phyloP scores from a whole-genome alignment of 805 yeast genomes.

The Alloascoidea africana region DNA sequence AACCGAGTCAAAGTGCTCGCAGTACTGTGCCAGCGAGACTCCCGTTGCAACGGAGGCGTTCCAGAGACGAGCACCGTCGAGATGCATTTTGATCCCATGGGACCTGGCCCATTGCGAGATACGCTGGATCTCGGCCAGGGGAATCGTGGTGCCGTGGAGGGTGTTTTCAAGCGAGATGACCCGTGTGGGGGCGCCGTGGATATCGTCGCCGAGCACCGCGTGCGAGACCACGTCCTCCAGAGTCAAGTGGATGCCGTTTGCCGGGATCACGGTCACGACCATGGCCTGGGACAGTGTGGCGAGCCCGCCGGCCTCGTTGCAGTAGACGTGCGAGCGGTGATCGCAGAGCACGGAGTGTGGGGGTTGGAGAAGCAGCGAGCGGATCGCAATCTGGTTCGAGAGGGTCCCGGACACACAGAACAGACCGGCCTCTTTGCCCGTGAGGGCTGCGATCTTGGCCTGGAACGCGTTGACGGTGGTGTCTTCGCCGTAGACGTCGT shows the following conservation, averaged over 20 bases:
- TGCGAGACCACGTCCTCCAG: slow-evolving; percentile 60
- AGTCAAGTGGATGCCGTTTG: slow-evolving; percentile 64
- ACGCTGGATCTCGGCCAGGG: slow-evolving; percentile 58
- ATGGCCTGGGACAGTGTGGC: slow-evolving; percentile 84
- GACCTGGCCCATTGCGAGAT: slow-evolving; percentile 58
- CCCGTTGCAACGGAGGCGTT: slow-evolving; percentile 73
- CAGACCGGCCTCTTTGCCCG: slow-evolving; percentile 72
- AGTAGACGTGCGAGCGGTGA: slow-evolving; percentile 68
- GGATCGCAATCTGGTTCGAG: slow-evolving; percentile 75
- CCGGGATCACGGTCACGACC: slow-evolving; percentile 72
- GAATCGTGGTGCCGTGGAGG: slow-evolving; percentile 67
- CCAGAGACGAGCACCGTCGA: slow-evolving; percentile 95
- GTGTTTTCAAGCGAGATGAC: slow-evolving; percentile 82
- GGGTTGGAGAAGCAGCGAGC: slow-evolving; percentile 66
- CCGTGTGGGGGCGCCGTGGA: slow-evolving; percentile 81
- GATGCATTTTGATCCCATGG: slow-evolving; percentile 48
- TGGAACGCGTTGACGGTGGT: slow-evolving; percentile 51
- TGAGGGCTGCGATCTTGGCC: slow-evolving; percentile 40
- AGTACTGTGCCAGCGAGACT: slow-evolving; percentile 51
- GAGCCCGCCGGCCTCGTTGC: slow-evolving; percentile 83
- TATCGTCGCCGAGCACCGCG: slow-evolving; percentile 62
- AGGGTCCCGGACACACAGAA: slow-evolving; percentile 84
- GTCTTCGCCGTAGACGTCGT: slow-evolving; percentile 84
- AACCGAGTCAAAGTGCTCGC: slow-evolving; percentile 72
- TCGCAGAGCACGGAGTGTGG: slow-evolving; percentile 83